Evolutionary conservation across 208 protist species (phyloP).

Genomic region (Leishmania aethiopica): DNA sequence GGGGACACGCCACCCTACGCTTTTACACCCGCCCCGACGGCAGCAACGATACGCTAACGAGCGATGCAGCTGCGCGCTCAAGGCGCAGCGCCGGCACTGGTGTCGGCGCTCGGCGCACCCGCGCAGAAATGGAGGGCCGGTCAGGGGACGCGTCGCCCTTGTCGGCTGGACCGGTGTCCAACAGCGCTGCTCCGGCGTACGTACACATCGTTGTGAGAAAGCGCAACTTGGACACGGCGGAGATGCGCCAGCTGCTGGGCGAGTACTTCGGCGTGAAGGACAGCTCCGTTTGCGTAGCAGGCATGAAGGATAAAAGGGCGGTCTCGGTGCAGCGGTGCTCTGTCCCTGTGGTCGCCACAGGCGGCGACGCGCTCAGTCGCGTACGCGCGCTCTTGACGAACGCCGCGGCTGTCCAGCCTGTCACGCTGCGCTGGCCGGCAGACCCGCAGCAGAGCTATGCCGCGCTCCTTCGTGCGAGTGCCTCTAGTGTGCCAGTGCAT

Average conservation of each 20-base stretch:
- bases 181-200: neutral
- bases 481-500: conserved; percentile 25
- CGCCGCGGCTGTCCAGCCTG: neutral
- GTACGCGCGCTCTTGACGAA: conserved; percentile 3
- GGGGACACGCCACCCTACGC: conserved; percentile 45
- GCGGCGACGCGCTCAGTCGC: neutral
- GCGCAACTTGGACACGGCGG: conserved; percentile 80
- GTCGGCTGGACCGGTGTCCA: neutral
- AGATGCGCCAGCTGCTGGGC: conserved; percentile 64
- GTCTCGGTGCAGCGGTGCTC: conserved; percentile 89
- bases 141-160: neutral
- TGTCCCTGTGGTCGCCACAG: conserved; percentile 32
- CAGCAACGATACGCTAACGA: neutral
- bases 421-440: conserved; percentile 39
- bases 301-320: conserved; percentile 93
- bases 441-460: conserved; percentile 47
- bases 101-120: conserved; percentile 4
- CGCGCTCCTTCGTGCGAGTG: conserved; percentile 17
- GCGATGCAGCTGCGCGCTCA: neutral
- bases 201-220: conserved; percentile 80
- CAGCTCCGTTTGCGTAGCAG: conserved; percentile 74
- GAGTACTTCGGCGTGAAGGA: conserved; percentile 45
- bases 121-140: neutral
- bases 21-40: conserved; percentile 2
- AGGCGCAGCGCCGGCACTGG: neutral